Evolutionary conservation across 2,329 filamentous ascomycete genomes (phyloP), one percentile per base, ranked within the genome.

Genomic region (Fusarium sarcochroum): DNA sequence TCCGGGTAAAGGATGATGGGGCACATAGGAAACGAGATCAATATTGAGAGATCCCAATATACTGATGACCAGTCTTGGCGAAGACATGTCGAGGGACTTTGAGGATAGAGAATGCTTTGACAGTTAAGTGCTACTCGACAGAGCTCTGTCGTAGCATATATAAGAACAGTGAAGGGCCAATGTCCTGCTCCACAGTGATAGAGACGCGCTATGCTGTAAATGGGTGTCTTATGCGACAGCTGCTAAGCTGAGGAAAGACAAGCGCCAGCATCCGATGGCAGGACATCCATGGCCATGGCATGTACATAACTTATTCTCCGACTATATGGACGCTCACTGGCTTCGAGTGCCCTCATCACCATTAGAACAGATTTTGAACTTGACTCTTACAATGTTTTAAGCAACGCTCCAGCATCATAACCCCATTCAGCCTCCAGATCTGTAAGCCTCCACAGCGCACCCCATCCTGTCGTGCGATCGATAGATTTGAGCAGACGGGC

Each of bases 21-120:
- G 85, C n/a, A 96, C 96, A 73, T 93, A 90, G 34, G 93, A 94
- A 66, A 97, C 93, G 67, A 98, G 90, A 82, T 99, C 95, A 76
- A 93, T 93, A 82, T 98, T 98, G 60, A 99, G 89, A 27, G 95
- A 98, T 71, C 95, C 95, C 70, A 98, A 89, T 64, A 98, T 88
- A 66, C 91, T 91, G 78, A 98, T 96, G 73, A 50, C 44, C 6
- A 58, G 60, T 6, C 30, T 63, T 21, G 50, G 7, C 32, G 41
- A 48, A 3, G 32, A 9, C 58, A 63, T 63, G 21, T 3, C 6
- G 25, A 9, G 6, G 32, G 5, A 7, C 0, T 10, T 11, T 8
- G 3, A 2, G 11, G 4, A n/a, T 18, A 23, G 27, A 20, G 14
- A 14, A 15, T 21, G 18, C n/a, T 10, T 21, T 37, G 38, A 10